A percentile compares a stretch with the other conserved stretches of the same genome.
Conservation (phyloP, 805 yeast species). For the Candida stauntonica region DNA sequence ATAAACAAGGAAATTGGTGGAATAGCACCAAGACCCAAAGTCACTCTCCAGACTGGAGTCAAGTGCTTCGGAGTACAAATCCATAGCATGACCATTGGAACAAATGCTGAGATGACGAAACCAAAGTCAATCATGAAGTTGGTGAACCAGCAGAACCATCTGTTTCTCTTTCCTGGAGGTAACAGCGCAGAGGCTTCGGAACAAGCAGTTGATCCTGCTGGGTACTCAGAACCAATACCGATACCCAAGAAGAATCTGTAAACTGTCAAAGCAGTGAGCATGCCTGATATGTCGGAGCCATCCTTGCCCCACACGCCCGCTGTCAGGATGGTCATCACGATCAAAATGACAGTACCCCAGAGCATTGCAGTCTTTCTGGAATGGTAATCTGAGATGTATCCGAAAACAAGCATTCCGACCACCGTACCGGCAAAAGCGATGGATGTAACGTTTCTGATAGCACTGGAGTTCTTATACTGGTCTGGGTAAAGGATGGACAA, state of each 20-base stretch:
- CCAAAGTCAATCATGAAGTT: conserved; percentile 85
- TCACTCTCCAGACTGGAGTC: conserved; percentile 85
- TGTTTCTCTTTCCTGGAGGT: conserved; percentile 77
- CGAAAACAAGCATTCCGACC: conserved; percentile 78
- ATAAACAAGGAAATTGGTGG: conserved; percentile 78
- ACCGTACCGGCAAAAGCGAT: conserved; percentile 93
- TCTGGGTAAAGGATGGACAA: conserved; percentile 60
- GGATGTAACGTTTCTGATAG: conserved; percentile 75
- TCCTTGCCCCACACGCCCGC: conserved; percentile 80
- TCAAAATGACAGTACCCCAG: conserved; percentile 67
- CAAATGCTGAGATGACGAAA: conserved; percentile 77
- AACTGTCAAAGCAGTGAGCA: conserved; percentile 78
- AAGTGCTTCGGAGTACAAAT: conserved; percentile 69
- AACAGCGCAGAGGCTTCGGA: conserved; percentile 83
- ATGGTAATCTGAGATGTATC: conserved; percentile 72
- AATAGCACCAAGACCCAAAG: conserved; percentile 86
- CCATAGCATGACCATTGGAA: conserved; percentile 82
- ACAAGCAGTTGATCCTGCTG: conserved; percentile 89
- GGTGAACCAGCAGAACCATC: conserved; percentile 88
- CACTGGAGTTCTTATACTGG: conserved; percentile 57
- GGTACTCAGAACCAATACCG: conserved; percentile 94
- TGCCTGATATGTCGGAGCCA: conserved; percentile 48
- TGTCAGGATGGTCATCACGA: conserved; percentile 71
- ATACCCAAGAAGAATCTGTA: conserved; percentile 86
- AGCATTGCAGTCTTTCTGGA: conserved; percentile 85